phyloP scores from a whole-genome alignment of 2,329 filamentous ascomycete species.

The Aspergillus sp. region DNA sequence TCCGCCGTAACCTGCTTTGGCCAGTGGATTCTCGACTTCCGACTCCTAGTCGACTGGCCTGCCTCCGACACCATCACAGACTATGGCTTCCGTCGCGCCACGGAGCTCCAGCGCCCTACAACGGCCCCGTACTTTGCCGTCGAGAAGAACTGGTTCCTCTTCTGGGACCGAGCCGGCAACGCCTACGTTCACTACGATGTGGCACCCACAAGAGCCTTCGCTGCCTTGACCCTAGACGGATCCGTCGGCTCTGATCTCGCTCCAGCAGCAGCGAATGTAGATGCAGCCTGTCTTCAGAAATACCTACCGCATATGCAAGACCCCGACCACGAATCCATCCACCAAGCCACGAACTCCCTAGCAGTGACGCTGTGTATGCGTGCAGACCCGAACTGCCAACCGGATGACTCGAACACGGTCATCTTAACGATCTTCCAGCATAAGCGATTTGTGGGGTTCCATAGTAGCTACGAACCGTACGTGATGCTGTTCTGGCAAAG shows the following conservation, averaged over 20 bases:
- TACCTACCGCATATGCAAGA: constrained; percentile 44
- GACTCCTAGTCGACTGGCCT: constrained; percentile 51
- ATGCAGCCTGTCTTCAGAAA: constrained; percentile 50
- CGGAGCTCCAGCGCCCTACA: constrained; percentile 55
- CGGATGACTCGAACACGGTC: constrained; percentile 54
- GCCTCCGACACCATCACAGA: constrained; percentile 29
- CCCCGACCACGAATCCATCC: constrained; percentile 50
- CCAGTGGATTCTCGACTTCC: constrained; percentile 59
- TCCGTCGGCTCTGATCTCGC: constrained; percentile 53
- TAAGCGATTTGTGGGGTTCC: constrained; percentile 54
- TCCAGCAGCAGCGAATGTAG: constrained; percentile 36
- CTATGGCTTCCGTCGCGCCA: constrained; percentile 46
- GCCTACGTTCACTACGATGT: constrained; percentile 59
- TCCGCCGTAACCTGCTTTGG: constrained; percentile 59
- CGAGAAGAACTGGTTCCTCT: constrained; percentile 66
- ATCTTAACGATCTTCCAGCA: constrained; percentile 59
- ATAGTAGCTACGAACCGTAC: constrained; percentile 59
- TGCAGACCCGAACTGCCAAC: constrained; percentile 47
- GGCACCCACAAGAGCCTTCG: constrained; percentile 53
- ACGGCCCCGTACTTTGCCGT: constrained; percentile 43
- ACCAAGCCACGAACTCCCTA: constrained; percentile 63
- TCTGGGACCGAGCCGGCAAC: constrained; percentile 55
- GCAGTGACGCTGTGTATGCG: constrained; percentile 57
- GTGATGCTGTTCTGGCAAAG: constrained; percentile 53
- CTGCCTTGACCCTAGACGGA: constrained; percentile 50